Evolutionary conservation across 176 grass and related monocot genomes (phyloP), one percentile per base, ranked within the genome.

Genomic region (Tillandsia leiboldiana): DNA sequence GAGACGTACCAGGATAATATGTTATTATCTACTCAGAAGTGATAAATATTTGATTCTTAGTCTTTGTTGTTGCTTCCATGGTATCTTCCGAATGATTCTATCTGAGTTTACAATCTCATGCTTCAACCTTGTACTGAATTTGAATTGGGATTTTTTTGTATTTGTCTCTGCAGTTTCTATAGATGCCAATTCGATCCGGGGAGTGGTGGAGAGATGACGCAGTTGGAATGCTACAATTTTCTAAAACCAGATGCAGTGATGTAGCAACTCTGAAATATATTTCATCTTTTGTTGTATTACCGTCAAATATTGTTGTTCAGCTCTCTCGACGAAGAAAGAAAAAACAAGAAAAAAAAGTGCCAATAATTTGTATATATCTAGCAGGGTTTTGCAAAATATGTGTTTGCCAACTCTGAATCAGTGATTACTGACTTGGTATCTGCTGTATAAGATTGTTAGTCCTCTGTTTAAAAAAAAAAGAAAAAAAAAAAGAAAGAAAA

Each of bases 111-210:
- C 11, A 9, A 17, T 69, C 51, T 17, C 27, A 15, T 22, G 0
- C 72, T 11, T 47, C 26, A 76, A 0, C 5, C 18, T 15, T 76
- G 6, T 24, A 10, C 13, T 73, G 2, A 75, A n/a, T 14, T 49
- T 85, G 75, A 18, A 42, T 42, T 0, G 33, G 0, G 5, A 42
- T 42, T 6, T 42, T 42, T 42, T 24, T 20, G n/a, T 20, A 20
- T 20, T 20, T 42, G 33, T 42, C 4, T 13, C 10, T 73, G 72
- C 87, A 99, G 95, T 68, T 99, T 96, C 57, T 86, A 88, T 78
- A 73, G 92, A 47, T 96, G 92, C 51, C 72, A 80, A n/a, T 96
- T 91, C 5, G 85, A 96, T 70, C 80, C 83, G 0, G 0, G 4
- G 51, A 77, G 53, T 0, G 85, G 65, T 14, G 88, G 88, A 3